Evolutionary conservation across 805 yeast genomes (phyloP), one percentile per base, ranked within the genome.

Genomic region (Tetrapisispora nanseiensis): DNA sequence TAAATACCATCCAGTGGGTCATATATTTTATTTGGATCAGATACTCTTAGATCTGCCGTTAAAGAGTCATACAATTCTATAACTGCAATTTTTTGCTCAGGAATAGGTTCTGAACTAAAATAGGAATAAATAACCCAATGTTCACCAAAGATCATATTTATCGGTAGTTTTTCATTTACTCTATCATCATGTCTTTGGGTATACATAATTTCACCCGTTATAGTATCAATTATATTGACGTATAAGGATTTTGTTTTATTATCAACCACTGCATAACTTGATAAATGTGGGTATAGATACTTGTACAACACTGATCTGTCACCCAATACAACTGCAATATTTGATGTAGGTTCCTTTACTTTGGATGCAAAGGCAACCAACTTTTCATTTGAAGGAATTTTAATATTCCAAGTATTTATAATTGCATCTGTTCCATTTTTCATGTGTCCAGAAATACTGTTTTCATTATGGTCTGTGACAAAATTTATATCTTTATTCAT

Each of bases 241-340:
- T 58, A 64, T 28, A 86, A 51, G 0, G 51, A 45, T 1, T 54
- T 47, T 0, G 59, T 54, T 2, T 48, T 51, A 3, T 50, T 43
- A 37, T 68, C 55, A 19, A 59, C 51, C 0, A 80, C 63, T 2
- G 80, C 71, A 18, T 78, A 67, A 1, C 76, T 71, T 2, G 81
- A 67, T 18, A 75, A 45, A 52, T 84, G 77, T 18, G 94, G 95
- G 53, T 83, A 72, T 46, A 89, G 63, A 58, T 82, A 89, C 61
- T 90, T 92, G 73, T 89, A 86, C 31, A 86, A 63, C 1, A 86
- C 90, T 1, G 80, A 69, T 55, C 86, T 73, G 51, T 82, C 79
- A 18, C 81, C 80, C 23, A 83, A 63, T 0, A 82, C 75, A 21
- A 75, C 70, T 8, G 95, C 97, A 37, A 80, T 57, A 12, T 81